Evolutionary conservation across 495 filamentous ascomycete genomes (phyloP).

Genomic region (Aspergillus indologenus): DNA sequence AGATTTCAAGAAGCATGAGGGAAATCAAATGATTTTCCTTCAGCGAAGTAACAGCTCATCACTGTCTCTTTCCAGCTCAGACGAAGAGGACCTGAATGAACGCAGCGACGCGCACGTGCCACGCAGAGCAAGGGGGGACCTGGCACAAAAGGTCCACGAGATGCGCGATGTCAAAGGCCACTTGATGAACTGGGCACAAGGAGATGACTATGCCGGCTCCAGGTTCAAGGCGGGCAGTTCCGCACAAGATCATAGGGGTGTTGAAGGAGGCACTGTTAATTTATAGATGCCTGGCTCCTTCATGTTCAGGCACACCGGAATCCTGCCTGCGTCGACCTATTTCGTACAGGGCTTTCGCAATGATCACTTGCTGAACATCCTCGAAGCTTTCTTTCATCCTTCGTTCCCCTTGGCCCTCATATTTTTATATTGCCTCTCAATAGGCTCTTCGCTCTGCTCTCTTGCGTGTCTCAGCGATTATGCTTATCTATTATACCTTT

Average conservation of each 20-base stretch:
- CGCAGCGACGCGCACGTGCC: slow-evolving; percentile 38
- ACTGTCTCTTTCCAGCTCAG: slow-evolving; percentile 64
- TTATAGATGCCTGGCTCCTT: not conserved
- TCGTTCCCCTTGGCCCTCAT: not conserved
- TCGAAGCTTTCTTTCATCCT: not conserved
- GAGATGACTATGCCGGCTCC: slow-evolving; percentile 14
- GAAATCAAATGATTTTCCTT: slow-evolving; percentile 59
- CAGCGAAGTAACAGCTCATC: slow-evolving; percentile 56
- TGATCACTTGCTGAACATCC: not conserved
- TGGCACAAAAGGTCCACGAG: slow-evolving; percentile 34
- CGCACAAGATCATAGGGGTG: not conserved
- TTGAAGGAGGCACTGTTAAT: not conserved
- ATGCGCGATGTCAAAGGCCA: slow-evolving; percentile 45
- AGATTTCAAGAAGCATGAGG: slow-evolving; percentile 60
- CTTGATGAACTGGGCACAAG: slow-evolving; percentile 40
- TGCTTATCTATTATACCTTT: not conserved
- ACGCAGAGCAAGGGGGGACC: slow-evolving; percentile 28
- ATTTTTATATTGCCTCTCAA: not conserved
- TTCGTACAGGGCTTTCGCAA: not conserved
- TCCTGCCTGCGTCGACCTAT: not conserved
- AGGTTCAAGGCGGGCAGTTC: not conserved
- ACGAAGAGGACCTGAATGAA: slow-evolving; percentile 69
- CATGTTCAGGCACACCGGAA: too few relatives aligned
- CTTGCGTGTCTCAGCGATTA: not conserved
- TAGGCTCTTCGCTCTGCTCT: not conserved